These are phyloP conservation scores for Suillus alpinus DNA, from an alignment of 768 basidiomycete species.

Conservation along the genomic window DNA sequence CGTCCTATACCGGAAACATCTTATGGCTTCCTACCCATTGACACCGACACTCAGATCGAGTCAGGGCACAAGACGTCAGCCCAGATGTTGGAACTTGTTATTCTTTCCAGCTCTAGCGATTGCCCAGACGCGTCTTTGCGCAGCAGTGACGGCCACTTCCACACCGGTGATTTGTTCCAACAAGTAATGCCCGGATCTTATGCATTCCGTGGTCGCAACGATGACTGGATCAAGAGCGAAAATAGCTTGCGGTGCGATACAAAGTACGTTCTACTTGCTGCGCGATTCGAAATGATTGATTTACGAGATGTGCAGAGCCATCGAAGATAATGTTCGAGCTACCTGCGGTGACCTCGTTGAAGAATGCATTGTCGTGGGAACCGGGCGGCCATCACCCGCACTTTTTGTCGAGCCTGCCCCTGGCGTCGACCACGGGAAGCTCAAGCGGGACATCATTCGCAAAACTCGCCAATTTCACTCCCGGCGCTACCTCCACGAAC, in stretches of 20 bases:
- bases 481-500: conserved; percentile 76
- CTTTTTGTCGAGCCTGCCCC: conserved; percentile 68
- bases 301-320: conserved; percentile 43
- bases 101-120: conserved; percentile 63
- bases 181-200: conserved; percentile 58
- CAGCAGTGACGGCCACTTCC: conserved; percentile 65
- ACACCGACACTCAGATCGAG: conserved; percentile 35
- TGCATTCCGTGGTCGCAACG: conserved; percentile 67
- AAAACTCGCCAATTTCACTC: conserved; percentile 72
- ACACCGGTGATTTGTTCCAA: conserved; percentile 80
- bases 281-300: not conserved
- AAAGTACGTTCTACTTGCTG: conserved; percentile 37
- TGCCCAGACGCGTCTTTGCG: conserved; percentile 63
- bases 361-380: conserved; percentile 76
- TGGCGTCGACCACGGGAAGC: conserved; percentile 51
- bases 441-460: conserved; percentile 71
- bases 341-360: conserved; percentile 65
- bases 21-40: conserved; percentile 65
- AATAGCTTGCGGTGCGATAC: conserved; percentile 79
- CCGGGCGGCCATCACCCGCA: conserved; percentile 71
- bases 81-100: conserved; percentile 64
- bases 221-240: conserved; percentile 86
- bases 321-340: conserved; percentile 72
- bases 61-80: conserved; percentile 52
- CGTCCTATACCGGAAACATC: conserved; percentile 58